phyloP scores from a whole-genome alignment of 768 basidiomycete genomes.

The Russula emetica region DNA sequence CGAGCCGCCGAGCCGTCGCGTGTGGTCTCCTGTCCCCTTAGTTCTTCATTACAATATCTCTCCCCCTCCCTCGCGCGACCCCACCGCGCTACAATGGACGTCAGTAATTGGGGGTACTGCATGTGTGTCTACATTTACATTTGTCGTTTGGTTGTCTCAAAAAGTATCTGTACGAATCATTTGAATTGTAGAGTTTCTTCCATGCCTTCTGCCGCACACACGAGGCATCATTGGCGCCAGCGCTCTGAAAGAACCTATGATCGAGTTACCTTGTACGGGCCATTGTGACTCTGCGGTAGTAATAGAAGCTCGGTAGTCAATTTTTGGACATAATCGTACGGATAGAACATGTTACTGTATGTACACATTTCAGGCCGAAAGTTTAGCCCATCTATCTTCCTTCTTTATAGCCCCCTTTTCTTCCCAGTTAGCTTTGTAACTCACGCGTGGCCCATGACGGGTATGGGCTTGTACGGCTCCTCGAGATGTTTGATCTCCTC shows the following conservation, averaged over 20 bases:
- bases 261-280: background rate
- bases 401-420: background rate
- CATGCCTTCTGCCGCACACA: background rate
- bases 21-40: too few species aligned
- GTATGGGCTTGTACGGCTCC: constrained; percentile 36
- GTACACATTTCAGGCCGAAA: background rate
- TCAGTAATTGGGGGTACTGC: background rate
- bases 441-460: constrained; percentile 20
- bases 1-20: too few species aligned
- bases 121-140: background rate
- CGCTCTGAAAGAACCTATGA: background rate
- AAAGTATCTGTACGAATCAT: background rate
- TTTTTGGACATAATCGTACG: background rate
- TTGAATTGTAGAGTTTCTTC: background rate
- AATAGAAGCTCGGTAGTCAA: background rate
- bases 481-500: constrained; percentile 43
- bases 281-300: background rate
- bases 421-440: background rate
- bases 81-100: too few species aligned
- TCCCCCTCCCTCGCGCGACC: too few species aligned
- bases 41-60: too few species aligned
- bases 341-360: background rate
- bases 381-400: too few species aligned
- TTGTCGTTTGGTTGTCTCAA: background rate
- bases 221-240: background rate